phyloP scores from a whole-genome alignment of 2,329 filamentous ascomycete species.

The Colletotrichum lentis region DNA sequence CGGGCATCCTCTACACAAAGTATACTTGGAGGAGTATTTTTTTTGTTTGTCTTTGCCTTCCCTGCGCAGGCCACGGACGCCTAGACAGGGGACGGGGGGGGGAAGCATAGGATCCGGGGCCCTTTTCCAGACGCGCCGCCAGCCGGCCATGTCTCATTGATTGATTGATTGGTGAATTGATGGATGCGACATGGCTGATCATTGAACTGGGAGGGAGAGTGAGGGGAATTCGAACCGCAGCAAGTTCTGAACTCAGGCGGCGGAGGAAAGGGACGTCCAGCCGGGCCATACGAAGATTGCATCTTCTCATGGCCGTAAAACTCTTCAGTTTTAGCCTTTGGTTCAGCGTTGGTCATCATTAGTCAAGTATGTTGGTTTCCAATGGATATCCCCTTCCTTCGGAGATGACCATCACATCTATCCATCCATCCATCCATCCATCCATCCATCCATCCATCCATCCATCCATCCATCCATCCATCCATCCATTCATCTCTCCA shows the following conservation, averaged over 20 bases:
- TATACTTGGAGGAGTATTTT: too few species aligned
- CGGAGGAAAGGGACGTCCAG: not conserved
- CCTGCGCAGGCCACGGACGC: not conserved
- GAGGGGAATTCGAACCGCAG: not conserved
- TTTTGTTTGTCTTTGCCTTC: not conserved
- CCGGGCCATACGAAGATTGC: constrained; percentile 1
- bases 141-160: constrained; percentile 1
- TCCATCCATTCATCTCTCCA: not conserved
- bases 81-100: not conserved
- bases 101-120: constrained; percentile 17
- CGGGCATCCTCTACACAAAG: not conserved
- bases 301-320: constrained; percentile 2
- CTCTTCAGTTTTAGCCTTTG: not conserved
- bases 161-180: constrained; percentile 13
- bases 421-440: not conserved
- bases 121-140: constrained; percentile 3
- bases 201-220: too few species aligned
- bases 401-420: not conserved
- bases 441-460: not conserved
- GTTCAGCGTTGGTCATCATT: too few species aligned
- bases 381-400: too few species aligned
- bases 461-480: not conserved
- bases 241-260: not conserved
- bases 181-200: constrained; percentile 21
- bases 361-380: too few species aligned